Evolutionary conservation across 768 basidiomycete genomes (phyloP), one percentile per base, ranked within the genome.

Genomic region (Pleurotus giganteus): DNA sequence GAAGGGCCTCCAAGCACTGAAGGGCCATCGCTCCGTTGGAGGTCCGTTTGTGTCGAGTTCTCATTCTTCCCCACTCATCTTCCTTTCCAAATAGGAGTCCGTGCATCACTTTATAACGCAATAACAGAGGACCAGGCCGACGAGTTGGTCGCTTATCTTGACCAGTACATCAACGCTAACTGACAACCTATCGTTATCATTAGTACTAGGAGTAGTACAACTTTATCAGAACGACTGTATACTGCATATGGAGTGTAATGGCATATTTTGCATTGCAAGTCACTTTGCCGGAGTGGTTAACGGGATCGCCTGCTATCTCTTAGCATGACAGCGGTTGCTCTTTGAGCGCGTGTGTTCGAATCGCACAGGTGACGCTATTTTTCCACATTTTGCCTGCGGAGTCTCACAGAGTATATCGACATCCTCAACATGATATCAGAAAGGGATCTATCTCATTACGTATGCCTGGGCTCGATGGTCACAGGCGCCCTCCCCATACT

Each of bases 31-130:
- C 84, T 83, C 83, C 13, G 76, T 84, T 43, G 83, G 84, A 61
- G 82, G 78, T 73, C 45, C 37, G 68, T 55, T 53, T 21, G 7
- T 49, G 26, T 31, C 28, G 24, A 9, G 31, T 17, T 32, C 26
- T 31, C 4, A 21, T 4, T 39, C 7, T 34, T 26, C 19, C 34
- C 17, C 11, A 44, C 57, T 43, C 49, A 21, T 36, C 41, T 31
- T 51, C 19, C 36, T 24, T 54, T 21, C 41, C 51, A 57, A 31
- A 9, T 64, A 81, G 89, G 91, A 13, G 84, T 92, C 47, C 86
- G 94, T 27, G 80, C 88, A 4, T 94, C 92, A 17, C 72, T 96
- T 8, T 97, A 97, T 71, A 97, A 97, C 59, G 93, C 93, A 27
- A 76, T 96, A 39, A 85, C 86, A 2, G 84, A 91, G 60, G 83